Percentiles rank a stretch among this genome's conserved stretches.
Evolutionary conservation across 2,329 filamentous ascomycete species (phyloP).

Genomic region (Aureobasidium sp.): DNA sequence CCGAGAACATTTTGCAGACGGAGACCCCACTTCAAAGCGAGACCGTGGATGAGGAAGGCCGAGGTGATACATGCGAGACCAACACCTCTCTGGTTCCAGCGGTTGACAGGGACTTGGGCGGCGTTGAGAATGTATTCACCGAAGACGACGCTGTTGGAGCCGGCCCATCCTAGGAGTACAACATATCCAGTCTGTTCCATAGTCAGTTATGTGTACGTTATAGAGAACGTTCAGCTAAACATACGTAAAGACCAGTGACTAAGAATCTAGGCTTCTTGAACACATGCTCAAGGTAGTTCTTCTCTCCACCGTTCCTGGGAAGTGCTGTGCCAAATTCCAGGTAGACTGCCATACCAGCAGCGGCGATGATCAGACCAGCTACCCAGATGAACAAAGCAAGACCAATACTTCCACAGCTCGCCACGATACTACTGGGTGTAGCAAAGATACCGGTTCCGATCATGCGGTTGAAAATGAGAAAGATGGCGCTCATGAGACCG

Average conservation of each 20-base stretch:
- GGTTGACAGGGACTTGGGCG: conserved; percentile 50
- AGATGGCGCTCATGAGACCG: conserved; percentile 46
- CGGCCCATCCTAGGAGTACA: conserved; percentile 56
- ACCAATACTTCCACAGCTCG: conserved; percentile 52
- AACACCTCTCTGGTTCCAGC: conserved; percentile 60
- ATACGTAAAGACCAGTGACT: conserved; percentile 48
- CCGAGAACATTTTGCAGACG: conserved; percentile 59
- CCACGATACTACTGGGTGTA: conserved; percentile 51
- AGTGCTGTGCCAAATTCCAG: conserved; percentile 59
- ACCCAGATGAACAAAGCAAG: conserved; percentile 57
- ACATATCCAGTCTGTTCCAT: conserved; percentile 41
- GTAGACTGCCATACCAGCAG: conserved; percentile 54
- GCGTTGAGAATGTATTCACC: conserved; percentile 63
- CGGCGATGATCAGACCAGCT: conserved; percentile 52
- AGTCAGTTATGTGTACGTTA: not conserved
- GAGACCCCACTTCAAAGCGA: conserved; percentile 57
- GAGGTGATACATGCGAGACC: conserved; percentile 58
- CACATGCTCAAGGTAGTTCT: conserved; percentile 59
- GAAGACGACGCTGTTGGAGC: conserved; percentile 60
- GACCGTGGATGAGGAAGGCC: conserved; percentile 58
- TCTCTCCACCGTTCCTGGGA: conserved; percentile 56
- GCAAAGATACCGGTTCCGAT: conserved; percentile 61
- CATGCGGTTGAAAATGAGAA: conserved; percentile 57
- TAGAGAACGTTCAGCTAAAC: not conserved
- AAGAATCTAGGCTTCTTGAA: conserved; percentile 54